Base-by-base conservation (phyloP, 306 rosid species). In the Begonia peltatifolia region DNA sequence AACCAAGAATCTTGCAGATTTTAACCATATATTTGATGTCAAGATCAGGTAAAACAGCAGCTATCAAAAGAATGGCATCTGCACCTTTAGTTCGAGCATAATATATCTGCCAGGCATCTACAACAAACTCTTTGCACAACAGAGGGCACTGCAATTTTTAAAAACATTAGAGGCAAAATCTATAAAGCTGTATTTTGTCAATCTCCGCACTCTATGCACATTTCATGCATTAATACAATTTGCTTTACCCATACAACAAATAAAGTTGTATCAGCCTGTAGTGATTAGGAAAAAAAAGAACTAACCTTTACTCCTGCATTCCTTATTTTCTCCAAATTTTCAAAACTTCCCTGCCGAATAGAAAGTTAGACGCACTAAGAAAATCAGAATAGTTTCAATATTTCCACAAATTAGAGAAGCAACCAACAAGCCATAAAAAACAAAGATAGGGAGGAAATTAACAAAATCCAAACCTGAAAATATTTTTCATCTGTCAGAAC, bases 1-100 rank as follows among this genome's bases (percentile, higher is more conserved):
- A 61, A 53, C 94, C 87, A 50, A 90, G 92, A 48, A 76, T 62
- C 73, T 86, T 90, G 88, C 99, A 83, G 66, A 81, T 90, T 77
- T 83, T 90, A 50, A 51, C 30, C 99, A 90, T 73, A 68, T 86
- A 86, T 57, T 72, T 67, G 68, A 90, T 76, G 67, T 90, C 99
- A 42, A 90, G 95, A 76, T 90, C 95, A 5, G 94, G 95, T 70
- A 90, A 83, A 63, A 90, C 94, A 59, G 94, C 95, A 71, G 99
- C 99, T 55, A 90, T 90, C 66, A 90, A 60, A 73, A 90, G 99
- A 73, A 90, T 81, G 50, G 95, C 99, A 75, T 86, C 95, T 12
- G 99, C 99, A 3, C 99, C 95, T 73, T 90, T 90, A 10, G 51
- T 47, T 69, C 95, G 78, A 59, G 99, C 94, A 79, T 83, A 79